Evolutionary conservation across 257 asterid genomes (phyloP).

Genomic region (Solanum medicagineum): DNA sequence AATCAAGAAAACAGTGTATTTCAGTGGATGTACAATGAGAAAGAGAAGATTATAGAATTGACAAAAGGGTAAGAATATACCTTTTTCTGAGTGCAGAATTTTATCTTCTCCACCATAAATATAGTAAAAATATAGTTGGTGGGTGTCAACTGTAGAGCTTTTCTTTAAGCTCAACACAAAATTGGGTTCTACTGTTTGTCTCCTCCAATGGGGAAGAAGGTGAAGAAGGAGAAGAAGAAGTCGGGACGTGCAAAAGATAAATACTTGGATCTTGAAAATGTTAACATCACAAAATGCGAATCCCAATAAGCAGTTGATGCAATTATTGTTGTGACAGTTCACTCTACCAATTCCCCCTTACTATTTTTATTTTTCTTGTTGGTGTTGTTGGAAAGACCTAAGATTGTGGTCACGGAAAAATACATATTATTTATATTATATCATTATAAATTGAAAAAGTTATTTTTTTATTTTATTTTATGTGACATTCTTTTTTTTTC

Average conservation of each 20-base stretch:
- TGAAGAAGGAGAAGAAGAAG: not conserved
- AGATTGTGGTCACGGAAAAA: too few relatives aligned
- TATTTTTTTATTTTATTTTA: too few relatives aligned
- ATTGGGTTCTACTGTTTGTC: not conserved
- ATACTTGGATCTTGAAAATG: not conserved
- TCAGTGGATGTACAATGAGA: not conserved
- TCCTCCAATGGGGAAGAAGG: not conserved
- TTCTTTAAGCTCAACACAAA: not conserved
- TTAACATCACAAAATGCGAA: not conserved
- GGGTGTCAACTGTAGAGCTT: not conserved
- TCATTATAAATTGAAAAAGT: too few relatives aligned
- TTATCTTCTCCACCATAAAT: not conserved
- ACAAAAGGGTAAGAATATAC: not conserved
- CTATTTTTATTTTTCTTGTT: not conserved
- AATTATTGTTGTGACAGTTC: not conserved
- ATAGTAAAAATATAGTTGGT: not conserved
- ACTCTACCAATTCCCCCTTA: not conserved
- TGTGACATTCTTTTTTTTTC: too few relatives aligned
- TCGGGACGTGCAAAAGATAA: not conserved
- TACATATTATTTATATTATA: too few relatives aligned
- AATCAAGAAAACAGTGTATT: not conserved
- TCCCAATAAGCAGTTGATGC: not conserved
- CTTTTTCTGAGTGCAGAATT: not conserved
- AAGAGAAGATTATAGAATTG: not conserved
- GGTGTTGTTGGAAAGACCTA: not conserved